Base-by-base conservation (phyloP, 1,139 yeast species). In the Saccharomyces pastorianus region DNA sequence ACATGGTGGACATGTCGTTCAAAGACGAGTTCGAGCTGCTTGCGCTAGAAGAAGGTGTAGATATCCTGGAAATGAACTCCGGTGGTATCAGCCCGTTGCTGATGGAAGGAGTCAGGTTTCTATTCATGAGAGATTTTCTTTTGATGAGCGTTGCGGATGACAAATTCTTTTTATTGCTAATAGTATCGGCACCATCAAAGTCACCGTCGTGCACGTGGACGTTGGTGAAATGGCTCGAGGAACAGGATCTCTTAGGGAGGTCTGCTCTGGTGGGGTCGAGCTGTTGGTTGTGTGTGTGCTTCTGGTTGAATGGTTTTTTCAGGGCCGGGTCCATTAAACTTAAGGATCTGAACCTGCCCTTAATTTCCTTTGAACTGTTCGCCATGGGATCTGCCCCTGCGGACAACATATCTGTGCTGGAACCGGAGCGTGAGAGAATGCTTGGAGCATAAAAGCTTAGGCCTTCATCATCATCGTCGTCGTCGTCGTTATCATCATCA, bases 161-260 rank as follows among this genome's bases (percentile, higher is more conserved):
- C 13, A 38, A 17, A 13, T 51, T 52, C 38, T 55, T 50, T 28
- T 53, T 26, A 34, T 48, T 53, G 41, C 50, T 54, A 53, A 53
- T 51, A 41, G 49, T 38, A 32, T 47, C 54, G 41, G 48, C 48
- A 14, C 59, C 66, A n/a, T 60, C 60, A 50, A 65, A 66, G 42
- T 68, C 65, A 14, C 72, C 72, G 50, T 68, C 72, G 53, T 67
- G 70, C 26, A 66, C 60, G 56, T 67, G 62, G 14, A 68, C 67
- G 55, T 68, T 68, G n/a, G 68, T 58, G 31, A 62, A 61, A 54
- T 59, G 38, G 29, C 23, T 41, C 32, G 53, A 42, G 13, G 25
- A 44, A 14, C 34, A 17, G 34, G 48, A 47, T 26, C 48, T 17
- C 6, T 38, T 9, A 4, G 44, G 44, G 6, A 26, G 6, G 1